Conservation (phyloP, 2,329 filamentous ascomycete species). For the Stachybotrys chlorohalonatus region DNA sequence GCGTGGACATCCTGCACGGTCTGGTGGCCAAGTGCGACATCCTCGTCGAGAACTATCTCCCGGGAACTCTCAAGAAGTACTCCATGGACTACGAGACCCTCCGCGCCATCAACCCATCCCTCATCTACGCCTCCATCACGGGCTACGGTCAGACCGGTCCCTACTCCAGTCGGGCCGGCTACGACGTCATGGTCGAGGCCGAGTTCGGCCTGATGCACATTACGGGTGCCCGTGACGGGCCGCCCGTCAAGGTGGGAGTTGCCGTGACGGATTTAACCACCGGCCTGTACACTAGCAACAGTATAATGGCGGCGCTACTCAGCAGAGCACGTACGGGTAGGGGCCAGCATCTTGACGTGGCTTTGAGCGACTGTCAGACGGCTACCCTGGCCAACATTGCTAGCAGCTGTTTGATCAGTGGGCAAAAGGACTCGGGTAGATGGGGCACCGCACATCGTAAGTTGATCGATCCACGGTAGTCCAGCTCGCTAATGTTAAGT, state of each 20-base stretch:
- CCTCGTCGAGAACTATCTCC: constrained; percentile 93
- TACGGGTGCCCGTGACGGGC: constrained; percentile 77
- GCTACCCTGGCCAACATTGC: constrained; percentile 94
- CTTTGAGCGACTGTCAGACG: constrained; percentile 88
- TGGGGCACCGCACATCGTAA: constrained; percentile 95
- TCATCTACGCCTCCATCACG: constrained; percentile 95
- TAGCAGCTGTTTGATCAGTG: constrained; percentile 81
- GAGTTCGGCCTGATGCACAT: constrained; percentile 99
- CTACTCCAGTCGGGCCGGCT: constrained; percentile 78
- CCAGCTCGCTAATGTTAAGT: background rate
- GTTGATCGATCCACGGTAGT: constrained; percentile 10
- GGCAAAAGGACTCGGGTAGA: constrained; percentile 75
- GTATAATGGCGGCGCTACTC: constrained; percentile 90
- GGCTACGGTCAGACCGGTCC: constrained; percentile 95
- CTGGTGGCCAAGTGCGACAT: constrained; percentile 82
- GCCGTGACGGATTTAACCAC: constrained; percentile 95
- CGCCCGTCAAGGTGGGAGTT: constrained; percentile 94
- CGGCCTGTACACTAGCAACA: constrained; percentile 88
- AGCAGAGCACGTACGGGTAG: constrained; percentile 62
- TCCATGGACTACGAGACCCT: constrained; percentile 79
- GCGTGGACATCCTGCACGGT: constrained; percentile 79
- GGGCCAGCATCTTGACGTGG: constrained; percentile 88
- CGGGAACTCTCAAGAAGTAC: constrained; percentile 84
- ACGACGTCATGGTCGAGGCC: constrained; percentile 99
- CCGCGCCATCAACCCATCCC: constrained; percentile 67